Conservation (phyloP, 805 yeast species). For the Candida maris region DNA sequence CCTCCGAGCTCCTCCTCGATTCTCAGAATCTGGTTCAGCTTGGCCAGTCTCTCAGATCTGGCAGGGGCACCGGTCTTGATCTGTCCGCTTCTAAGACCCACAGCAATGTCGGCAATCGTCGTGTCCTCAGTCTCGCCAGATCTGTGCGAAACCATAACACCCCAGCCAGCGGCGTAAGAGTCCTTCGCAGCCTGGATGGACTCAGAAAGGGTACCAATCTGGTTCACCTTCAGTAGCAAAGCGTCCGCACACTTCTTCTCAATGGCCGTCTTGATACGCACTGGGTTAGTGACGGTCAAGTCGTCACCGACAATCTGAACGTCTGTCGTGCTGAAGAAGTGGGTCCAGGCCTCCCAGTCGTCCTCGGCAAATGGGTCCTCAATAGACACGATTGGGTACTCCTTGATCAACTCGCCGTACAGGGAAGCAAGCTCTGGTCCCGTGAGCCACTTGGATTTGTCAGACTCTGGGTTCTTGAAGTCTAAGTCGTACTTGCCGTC, state of each 20-base stretch:
- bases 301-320: slow-evolving; percentile 97
- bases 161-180: slow-evolving; percentile 96
- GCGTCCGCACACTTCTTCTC: slow-evolving; percentile 95
- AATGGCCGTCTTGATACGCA: slow-evolving; percentile 91
- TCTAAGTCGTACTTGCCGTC: slow-evolving; percentile 97
- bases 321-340: slow-evolving; percentile 71
- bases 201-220: slow-evolving; percentile 95
- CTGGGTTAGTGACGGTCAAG: slow-evolving; percentile 97
- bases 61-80: slow-evolving; percentile 99
- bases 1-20: slow-evolving; percentile 98
- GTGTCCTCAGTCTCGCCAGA: slow-evolving; percentile 99
- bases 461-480: slow-evolving; percentile 96
- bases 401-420: slow-evolving; percentile 74
- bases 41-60: slow-evolving; percentile 99
- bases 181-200: slow-evolving; percentile 95
- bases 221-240: slow-evolving; percentile 95
- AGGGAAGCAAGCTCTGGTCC: slow-evolving; percentile 83
- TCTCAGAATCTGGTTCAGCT: slow-evolving; percentile 96
- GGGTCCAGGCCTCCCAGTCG: slow-evolving; percentile 98
- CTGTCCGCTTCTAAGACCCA: slow-evolving; percentile 98
- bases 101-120: slow-evolving; percentile 95
- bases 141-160: slow-evolving; percentile 99
- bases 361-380: slow-evolving; percentile 99
- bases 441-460: slow-evolving; percentile 84
- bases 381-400: slow-evolving; percentile 96